Evolutionary conservation across 352 stramenopile species (phyloP), one percentile per base, ranked within the genome.

Genomic region (Globisporangium splendens): DNA sequence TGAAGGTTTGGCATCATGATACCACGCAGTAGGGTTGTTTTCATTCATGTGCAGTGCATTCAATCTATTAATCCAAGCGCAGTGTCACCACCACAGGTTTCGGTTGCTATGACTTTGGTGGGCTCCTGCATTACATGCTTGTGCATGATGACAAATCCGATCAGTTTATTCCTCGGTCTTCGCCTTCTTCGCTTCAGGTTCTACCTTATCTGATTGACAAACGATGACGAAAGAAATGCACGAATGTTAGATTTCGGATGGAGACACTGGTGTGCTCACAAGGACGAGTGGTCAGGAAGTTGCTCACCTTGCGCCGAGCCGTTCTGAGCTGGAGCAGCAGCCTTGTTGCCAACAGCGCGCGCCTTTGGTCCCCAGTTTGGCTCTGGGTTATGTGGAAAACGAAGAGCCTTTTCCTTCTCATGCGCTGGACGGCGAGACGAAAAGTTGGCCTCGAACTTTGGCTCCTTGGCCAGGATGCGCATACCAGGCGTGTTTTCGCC

Each of bases 351-450:
- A 1, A 92, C 81, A 42, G 86, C 86, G 59, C 87, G 84, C 0
- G 91, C 82, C 75, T 98, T 98, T 0, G 96, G 96, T 13, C 96
- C 96, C 96, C 96, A 99, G 70, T 99, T 94, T 1, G 93, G 86
- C 68, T 98, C 91, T 4, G 96, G 96, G 75, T 99, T 99, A 8
- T 86, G 63, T 24, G 96, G 93, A 68, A 97, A 99, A 33, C 96
- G 85, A 56, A 90, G 70, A 8, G 95, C 93, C 68, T 98, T 98
- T 48, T 83, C 79, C 62, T 96, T 91, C n/a, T 92, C 79, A 41
- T 87, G 72, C 17, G 75, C 73, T 33, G 77, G 68, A 17, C 77
- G 80, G 60, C 84, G 85, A 8, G 73, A 83, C 54, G 79, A 86
- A 50, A 95, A 95, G 51, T 93, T 90, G 7, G 93, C 88, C 61